Base-by-base conservation (phyloP, 169 alveolate genomes). In the Cryptosporidium andersoni region DNA sequence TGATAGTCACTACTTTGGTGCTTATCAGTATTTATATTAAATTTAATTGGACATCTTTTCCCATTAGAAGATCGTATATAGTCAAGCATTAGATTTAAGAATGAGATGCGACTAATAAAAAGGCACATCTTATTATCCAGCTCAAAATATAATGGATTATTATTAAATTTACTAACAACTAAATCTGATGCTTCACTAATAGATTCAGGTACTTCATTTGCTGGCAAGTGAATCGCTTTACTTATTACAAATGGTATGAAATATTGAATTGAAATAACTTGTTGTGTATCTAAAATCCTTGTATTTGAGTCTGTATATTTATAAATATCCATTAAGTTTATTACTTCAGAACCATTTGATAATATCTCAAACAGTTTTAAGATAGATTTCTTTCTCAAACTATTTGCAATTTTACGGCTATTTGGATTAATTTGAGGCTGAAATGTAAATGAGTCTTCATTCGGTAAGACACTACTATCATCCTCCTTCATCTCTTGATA, bases 191-290 rank as follows among this genome's bases (percentile, higher is more conserved):
- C 34, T n/a, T 74, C 25, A 8, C 60, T 64, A 58, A 37, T 34
- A 12, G 16, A 45, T 6, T 58, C 64, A 45, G 74, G 85, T 14
- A 74, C 55, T 8, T 58, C 85, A 43, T 74, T 63, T 8, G 9
- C 39, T 43, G 55, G 64, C 63, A 74, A 12, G 34, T 74, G 55
- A 12, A 43, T 47, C 1, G 85, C 64, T 5, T 74, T 64, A 2
- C 64, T 39, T 36, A 74, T 74, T 43, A 53, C 85, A 74, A 42
- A 74, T 37, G 85, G 85, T 58, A 74, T 58, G 25, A 74, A 74
- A 42, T 74, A 74, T 39, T 74, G 85, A n/a, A 74, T 60, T 56
- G 85, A 55, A 37, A 74, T 25, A 25, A 42, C 42, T 74, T 74
- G 85, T 7, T 47, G 64, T 53, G 85, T 74, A 40, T 58, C 40